A percentile compares a stretch with the other conserved stretches of the same genome.
These are phyloP conservation scores for Sutorius eximius DNA, from an alignment of 1,284 basidiomycete species.

Conservation along the genomic window DNA sequence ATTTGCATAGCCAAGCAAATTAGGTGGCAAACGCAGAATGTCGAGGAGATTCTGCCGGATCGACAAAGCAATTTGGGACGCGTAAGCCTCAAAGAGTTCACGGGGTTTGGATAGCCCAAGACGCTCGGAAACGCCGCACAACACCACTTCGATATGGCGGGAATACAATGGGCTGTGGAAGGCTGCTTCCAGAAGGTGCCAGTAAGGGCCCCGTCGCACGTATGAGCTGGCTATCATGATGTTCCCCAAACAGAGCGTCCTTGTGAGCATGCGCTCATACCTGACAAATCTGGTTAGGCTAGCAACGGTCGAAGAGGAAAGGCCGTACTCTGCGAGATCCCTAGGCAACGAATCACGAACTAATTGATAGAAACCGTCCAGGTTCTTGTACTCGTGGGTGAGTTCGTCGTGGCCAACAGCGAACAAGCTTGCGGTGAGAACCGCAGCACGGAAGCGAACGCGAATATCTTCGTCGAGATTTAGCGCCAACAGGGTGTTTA, in stretches of 20 bases:
- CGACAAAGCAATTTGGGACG: slow-evolving; percentile 72
- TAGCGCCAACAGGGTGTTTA: slow-evolving; percentile 51
- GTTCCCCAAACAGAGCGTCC: slow-evolving; percentile 79
- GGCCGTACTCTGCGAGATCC: slow-evolving; percentile 49
- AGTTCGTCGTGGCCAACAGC: slow-evolving; percentile 32
- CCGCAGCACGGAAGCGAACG: slow-evolving; percentile 77
- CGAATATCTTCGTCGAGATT: slow-evolving; percentile 78
- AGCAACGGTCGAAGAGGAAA: background rate
- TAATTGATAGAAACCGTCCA: slow-evolving; percentile 41
- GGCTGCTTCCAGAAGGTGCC: slow-evolving; percentile 80
- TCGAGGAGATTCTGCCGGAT: slow-evolving; percentile 53
- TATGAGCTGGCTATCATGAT: slow-evolving; percentile 80
- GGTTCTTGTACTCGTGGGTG: slow-evolving; percentile 20
- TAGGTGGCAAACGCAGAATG: slow-evolving; percentile 65
- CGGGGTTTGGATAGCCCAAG: slow-evolving; percentile 70
- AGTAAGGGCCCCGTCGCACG: slow-evolving; percentile 84
- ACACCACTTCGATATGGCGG: slow-evolving; percentile 62
- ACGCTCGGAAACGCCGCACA: slow-evolving; percentile 61
- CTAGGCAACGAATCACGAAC: slow-evolving; percentile 46
- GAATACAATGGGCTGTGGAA: slow-evolving; percentile 49
- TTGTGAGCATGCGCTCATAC: slow-evolving; percentile 77
- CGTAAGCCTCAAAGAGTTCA: slow-evolving; percentile 77
- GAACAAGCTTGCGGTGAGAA: slow-evolving; percentile 63
- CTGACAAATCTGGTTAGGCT: slow-evolving; percentile 37
- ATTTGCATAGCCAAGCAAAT: slow-evolving; percentile 70